Evolutionary conservation across 1,139 yeast species (phyloP).

Genomic region (Torulaspora globosa): DNA sequence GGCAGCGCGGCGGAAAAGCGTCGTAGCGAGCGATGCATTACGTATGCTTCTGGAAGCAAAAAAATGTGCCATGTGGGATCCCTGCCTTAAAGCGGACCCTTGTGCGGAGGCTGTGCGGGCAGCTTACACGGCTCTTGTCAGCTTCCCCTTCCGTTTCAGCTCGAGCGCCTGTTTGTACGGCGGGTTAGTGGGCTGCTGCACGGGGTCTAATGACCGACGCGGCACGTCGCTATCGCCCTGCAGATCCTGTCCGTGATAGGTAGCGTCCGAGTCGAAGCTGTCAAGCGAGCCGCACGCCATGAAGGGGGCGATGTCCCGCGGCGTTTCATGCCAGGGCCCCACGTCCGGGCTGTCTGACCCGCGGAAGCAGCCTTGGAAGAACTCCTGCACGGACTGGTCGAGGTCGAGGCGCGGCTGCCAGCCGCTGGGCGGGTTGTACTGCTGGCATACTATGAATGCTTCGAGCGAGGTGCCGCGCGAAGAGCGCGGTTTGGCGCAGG

Average conservation of each 20-base stretch:
- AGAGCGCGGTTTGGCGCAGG: slow-evolving; percentile 93
- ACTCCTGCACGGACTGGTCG: slow-evolving; percentile 70
- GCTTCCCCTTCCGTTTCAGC: slow-evolving; percentile 66
- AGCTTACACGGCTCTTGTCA: slow-evolving; percentile 6
- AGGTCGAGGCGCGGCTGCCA: slow-evolving; percentile 70
- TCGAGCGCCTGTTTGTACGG: slow-evolving; percentile 91
- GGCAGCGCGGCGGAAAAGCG: too few species aligned
- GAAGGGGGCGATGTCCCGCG: slow-evolving; percentile 64
- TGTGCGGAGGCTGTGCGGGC: too few species aligned
- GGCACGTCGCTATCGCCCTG: too few species aligned
- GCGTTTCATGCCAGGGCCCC: slow-evolving; percentile 55
- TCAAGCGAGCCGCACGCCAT: slow-evolving; percentile 90
- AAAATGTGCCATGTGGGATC: neutral
- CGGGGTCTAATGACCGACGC: slow-evolving; percentile 61
- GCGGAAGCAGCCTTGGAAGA: slow-evolving; percentile 63
- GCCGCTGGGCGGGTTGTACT: slow-evolving; percentile 72
- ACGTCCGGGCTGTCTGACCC: neutral
- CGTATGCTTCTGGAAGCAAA: slow-evolving; percentile 4
- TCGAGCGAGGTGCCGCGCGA: slow-evolving; percentile 92
- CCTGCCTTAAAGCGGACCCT: too few species aligned
- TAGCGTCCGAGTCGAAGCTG: slow-evolving; percentile 91
- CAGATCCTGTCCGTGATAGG: slow-evolving; percentile 49
- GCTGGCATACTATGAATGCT: slow-evolving; percentile 88
- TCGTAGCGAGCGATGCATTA: neutral
- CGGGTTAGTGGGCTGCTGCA: slow-evolving; percentile 93